Evolutionary conservation across 2,329 filamentous ascomycete genomes (phyloP), one percentile per base, ranked within the genome.

Genomic region (Exophiala dermatitidis): DNA sequence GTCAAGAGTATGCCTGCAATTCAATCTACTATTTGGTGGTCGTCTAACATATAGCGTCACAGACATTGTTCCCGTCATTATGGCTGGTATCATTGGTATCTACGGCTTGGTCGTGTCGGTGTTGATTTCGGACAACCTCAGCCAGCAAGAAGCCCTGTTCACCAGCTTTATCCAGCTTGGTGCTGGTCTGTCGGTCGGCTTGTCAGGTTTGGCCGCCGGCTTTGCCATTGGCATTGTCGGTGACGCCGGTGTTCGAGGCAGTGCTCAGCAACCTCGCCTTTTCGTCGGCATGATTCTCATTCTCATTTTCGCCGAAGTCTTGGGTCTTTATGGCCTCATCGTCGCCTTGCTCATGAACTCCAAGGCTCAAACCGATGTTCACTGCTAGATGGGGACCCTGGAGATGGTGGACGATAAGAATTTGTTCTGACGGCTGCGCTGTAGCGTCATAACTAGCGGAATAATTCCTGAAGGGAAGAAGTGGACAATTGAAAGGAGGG

Each of bases 31-130:
- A 28, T 26, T 5, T 26, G 4, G 28, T 5, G 12, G 19, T 3
- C 19, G n/a, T 41, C 42, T 43, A 51, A 49, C 44, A 38, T 31
- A 36, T 41, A 12, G n/a, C 30, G 6, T 41, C 28, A 34, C 41
- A 60, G 52, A 62, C 37, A 57, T 56, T 54, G 52, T 63, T 29
- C 57, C 57, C 49, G 57, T 58, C 37, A 95, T 98, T 84, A 98
- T 98, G 93, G 93, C 93, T 80, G 93, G 93, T 97, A 98, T 98
- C 76, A 97, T 98, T 76, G 93, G 89, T 86, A 97, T 98, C 74
- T 98, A 93, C 77, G 88, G 88, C 67, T 81, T 93, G 62, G 88
- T 93, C 74, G 87, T 91, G 58, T 90, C 88, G 12, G 88, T 93
- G 71, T 76, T 93, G 67, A 89, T 93, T 69, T 90, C 88, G 68